phyloP scores from a whole-genome alignment of 1,139 yeast species.

The Magnusiomyces suaveolens region DNA sequence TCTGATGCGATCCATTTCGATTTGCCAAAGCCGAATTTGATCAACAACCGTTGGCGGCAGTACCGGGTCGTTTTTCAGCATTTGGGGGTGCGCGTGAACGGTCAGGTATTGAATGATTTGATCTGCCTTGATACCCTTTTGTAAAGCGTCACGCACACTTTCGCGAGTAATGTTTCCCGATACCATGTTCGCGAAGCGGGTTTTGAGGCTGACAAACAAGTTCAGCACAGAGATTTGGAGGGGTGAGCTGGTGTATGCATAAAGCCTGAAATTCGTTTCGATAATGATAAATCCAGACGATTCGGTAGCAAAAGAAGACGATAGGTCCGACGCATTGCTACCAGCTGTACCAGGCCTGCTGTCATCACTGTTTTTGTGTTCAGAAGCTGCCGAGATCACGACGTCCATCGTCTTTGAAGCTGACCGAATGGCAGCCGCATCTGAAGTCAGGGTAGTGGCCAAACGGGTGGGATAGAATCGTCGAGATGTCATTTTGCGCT shows the following conservation, averaged over 20 bases:
- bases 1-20: slow-evolving; percentile 86
- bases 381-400: slow-evolving; percentile 17
- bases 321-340: slow-evolving; percentile 10
- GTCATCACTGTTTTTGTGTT: slow-evolving; percentile 17
- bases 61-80: slow-evolving; percentile 44
- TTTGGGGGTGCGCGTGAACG: slow-evolving; percentile 90
- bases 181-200: slow-evolving; percentile 86
- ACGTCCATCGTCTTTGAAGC: slow-evolving; percentile 26
- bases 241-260: slow-evolving; percentile 92
- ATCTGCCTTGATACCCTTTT: slow-evolving; percentile 88
- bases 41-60: slow-evolving; percentile 94
- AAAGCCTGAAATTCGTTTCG: slow-evolving; percentile 87
- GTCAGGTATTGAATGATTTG: slow-evolving; percentile 84
- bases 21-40: slow-evolving; percentile 91
- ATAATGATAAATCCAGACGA: slow-evolving; percentile 63
- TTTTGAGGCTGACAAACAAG: slow-evolving; percentile 71
- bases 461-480: slow-evolving; percentile 84
- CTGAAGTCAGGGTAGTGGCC: slow-evolving; percentile 86
- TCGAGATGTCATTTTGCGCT: slow-evolving; percentile 48
- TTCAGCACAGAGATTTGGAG: slow-evolving; percentile 88
- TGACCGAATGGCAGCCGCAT: slow-evolving; percentile 35
- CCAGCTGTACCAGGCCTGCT: slow-evolving; percentile 7
- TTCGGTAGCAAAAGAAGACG: slow-evolving; percentile 17
- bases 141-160: slow-evolving; percentile 71
- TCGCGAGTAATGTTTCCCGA: slow-evolving; percentile 91